Base-by-base conservation (phyloP, 139 green algal genomes). In the Nannochloris sp. region DNA sequence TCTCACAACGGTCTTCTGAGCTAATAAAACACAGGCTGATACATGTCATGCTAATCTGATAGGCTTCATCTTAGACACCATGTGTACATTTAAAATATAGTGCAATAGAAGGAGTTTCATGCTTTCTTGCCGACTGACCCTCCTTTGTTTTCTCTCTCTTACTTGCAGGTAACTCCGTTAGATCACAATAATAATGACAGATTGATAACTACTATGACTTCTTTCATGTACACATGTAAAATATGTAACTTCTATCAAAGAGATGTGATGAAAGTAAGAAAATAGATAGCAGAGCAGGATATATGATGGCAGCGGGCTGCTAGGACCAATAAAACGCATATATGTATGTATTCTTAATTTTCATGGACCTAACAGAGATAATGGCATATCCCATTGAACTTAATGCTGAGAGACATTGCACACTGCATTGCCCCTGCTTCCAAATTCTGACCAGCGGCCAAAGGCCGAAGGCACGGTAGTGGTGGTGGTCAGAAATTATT, bases 1-100 rank as follows among this genome's bases (percentile, higher is more conserved):
- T 73, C 67, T 73, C 67, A 73, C 57, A 68, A 73, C 57, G 66
- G 66, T 68, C 67, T 73, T 42, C 67, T 73, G 67, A 73, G 53
- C 27, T 19, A 23, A 35, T 3, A 3, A 35, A 1, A n/a, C 48
- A 9, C 10, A 19, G 19, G 55, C 30, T 67, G 29, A 67, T 14
- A 54, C 60, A 12, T 38, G 68, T 75, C 68, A 75, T 75, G 68
- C 68, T 75, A 75, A 75, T 75, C 68, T 71, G 68, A 75, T 39
- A 37, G 55, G 29, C 48, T 13, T 10, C 9, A 29, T 58, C 1
- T 10, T 58, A 30, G 12, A 10, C 35, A 30, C 48, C 19, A n/a
- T 19, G 19, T 51, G 19, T 19, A n/a, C 48, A 35, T 59, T 59
- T 44, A 34, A 23, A 23, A 10, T 44, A 35, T 12, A 59, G 10